These are phyloP conservation scores for Auricularia sp. DNA, from an alignment of 768 basidiomycete genomes.

Conservation along the genomic window DNA sequence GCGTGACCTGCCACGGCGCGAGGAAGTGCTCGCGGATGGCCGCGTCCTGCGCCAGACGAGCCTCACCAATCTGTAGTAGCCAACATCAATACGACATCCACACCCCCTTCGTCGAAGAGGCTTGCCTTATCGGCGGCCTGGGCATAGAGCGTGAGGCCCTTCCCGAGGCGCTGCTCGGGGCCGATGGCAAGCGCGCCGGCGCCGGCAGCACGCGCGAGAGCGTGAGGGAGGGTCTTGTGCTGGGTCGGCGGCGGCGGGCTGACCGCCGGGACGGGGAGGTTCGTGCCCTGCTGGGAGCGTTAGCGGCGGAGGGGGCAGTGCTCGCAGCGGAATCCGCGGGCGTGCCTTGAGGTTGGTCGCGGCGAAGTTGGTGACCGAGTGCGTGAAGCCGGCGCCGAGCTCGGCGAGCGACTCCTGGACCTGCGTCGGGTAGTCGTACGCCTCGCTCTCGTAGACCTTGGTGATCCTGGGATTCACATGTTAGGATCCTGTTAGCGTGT, in stretches of 20 bases:
- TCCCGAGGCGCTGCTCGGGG: conserved; percentile 59
- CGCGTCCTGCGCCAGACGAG: conserved; percentile 71
- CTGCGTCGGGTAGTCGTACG: conserved; percentile 84
- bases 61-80: conserved; percentile 42
- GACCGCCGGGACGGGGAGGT: conserved; percentile 65
- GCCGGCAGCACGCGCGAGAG: conserved; percentile 73
- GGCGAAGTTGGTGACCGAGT: conserved; percentile 73
- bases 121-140: conserved; percentile 66
- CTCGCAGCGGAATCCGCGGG: neutral
- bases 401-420: conserved; percentile 76
- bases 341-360: conserved; percentile 67
- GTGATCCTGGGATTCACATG: conserved; percentile 46
- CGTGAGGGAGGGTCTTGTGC: conserved; percentile 97
- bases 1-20: conserved; percentile 78
- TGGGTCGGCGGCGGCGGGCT: conserved; percentile 44
- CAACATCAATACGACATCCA: neutral
- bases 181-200: conserved; percentile 36
- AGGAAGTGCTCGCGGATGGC: conserved; percentile 58
- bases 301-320: neutral
- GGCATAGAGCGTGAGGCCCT: conserved; percentile 69
- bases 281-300: conserved; percentile 44
- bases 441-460: conserved; percentile 79
- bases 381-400: conserved; percentile 57
- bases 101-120: neutral
- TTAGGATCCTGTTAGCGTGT: neutral